These are phyloP conservation scores for Hypoxylon sp. DNA, from an alignment of 2,329 filamentous ascomycete species.

Conservation along the genomic window DNA sequence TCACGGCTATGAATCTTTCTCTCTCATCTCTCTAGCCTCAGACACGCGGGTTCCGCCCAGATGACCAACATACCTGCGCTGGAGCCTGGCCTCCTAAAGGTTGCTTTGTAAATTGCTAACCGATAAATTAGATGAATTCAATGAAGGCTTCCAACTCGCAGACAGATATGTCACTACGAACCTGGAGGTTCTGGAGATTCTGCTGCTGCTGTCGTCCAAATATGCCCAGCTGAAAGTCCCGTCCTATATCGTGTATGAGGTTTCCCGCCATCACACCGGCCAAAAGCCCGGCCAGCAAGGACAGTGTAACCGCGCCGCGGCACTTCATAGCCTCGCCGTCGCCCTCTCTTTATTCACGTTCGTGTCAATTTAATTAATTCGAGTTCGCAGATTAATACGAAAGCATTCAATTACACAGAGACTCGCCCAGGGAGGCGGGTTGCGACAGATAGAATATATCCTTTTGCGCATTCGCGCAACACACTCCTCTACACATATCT, in stretches of 20 bases:
- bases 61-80: slow-evolving; percentile 52
- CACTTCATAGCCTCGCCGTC: slow-evolving; percentile 32
- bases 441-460: background rate
- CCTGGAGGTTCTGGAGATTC: slow-evolving; percentile 56
- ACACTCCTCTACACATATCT: slow-evolving; percentile 6
- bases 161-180: slow-evolving; percentile 28
- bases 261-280: slow-evolving; percentile 42
- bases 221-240: slow-evolving; percentile 57
- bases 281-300: slow-evolving; percentile 40
- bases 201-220: slow-evolving; percentile 55
- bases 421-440: background rate
- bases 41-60: background rate
- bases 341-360: background rate
- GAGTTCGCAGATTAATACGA: background rate
- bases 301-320: slow-evolving; percentile 26
- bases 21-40: too few species aligned
- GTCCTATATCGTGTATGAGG: slow-evolving; percentile 53
- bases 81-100: slow-evolving; percentile 58
- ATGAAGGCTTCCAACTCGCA: background rate
- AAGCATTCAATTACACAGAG: background rate
- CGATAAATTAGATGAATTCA: slow-evolving; percentile 11
- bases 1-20: background rate
- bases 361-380: background rate
- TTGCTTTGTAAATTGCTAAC: slow-evolving; percentile 57
- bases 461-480: slow-evolving; percentile 8